Conservation (phyloP, 805 yeast genomes). For the Kodamaea laetipori region DNA sequence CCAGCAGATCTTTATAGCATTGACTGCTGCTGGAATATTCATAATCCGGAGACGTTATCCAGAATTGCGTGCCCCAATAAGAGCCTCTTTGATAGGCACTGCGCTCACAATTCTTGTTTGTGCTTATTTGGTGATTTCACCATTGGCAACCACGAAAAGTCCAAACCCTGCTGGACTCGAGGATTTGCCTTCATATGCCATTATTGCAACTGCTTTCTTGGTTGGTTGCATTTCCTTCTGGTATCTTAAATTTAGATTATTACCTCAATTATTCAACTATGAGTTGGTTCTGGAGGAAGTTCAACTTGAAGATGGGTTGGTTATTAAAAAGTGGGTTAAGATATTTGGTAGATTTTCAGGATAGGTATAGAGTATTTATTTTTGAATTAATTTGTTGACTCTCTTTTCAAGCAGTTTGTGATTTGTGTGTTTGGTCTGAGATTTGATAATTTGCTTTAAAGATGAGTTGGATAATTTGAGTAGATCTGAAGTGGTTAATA, state of each 20-base stretch:
- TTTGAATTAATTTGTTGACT: slow-evolving; percentile 20
- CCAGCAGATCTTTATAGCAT: slow-evolving; percentile 48
- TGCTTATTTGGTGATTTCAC: slow-evolving; percentile 52
- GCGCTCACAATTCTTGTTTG: slow-evolving; percentile 48
- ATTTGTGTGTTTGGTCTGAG: slow-evolving; percentile 17
- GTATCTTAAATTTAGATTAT: slow-evolving; percentile 50
- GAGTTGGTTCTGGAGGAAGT: slow-evolving; percentile 42
- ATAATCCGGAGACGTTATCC: slow-evolving; percentile 54
- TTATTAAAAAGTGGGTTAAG: slow-evolving; percentile 54
- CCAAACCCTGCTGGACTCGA: slow-evolving; percentile 46
- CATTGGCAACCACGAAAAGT: slow-evolving; percentile 37
- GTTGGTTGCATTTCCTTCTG: slow-evolving; percentile 53
- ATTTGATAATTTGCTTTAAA: background rate
- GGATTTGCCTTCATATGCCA: slow-evolving; percentile 51
- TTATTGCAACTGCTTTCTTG: slow-evolving; percentile 46
- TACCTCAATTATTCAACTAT: slow-evolving; percentile 52
- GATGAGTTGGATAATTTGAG: background rate
- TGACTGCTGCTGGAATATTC: slow-evolving; percentile 59
- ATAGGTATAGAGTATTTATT: slow-evolving; percentile 5
- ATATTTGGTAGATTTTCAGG: slow-evolving; percentile 3
- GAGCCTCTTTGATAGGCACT: slow-evolving; percentile 53
- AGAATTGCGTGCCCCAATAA: slow-evolving; percentile 50
- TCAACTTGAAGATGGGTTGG: slow-evolving; percentile 57
- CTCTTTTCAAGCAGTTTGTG: slow-evolving; percentile 20
- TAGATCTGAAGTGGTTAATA: no score